Base-by-base conservation (phyloP, 306 rosid species). In the Parietaria judaica region DNA sequence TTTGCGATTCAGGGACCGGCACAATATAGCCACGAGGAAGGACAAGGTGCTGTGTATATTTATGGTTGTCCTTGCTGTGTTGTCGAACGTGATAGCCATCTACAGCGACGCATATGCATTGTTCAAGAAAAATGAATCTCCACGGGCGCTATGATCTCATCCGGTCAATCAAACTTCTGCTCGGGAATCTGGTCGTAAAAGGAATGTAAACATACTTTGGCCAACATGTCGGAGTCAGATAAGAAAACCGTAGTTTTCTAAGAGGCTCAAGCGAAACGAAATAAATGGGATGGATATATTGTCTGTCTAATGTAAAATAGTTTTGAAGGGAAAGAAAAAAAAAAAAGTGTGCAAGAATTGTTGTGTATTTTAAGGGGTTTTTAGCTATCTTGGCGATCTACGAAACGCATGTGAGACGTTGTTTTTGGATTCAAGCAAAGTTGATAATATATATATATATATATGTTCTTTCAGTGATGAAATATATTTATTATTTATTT, bases 31-130 rank as follows among this genome's bases (percentile, higher is more conserved):
- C 37, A 89, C 95, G 2, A 78, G 65, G 78, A 70, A 72, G 65
- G 95, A 89, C 76, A 89, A 79, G 78, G 76, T 82, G 63, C 59
- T 86, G 36, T 73, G 89, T 3, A 38, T 79, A 50, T n/a, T 82
- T 39, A 89, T 89, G 97, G 80, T 89, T 60, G 77, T 73, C 23
- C 78, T 89, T 8, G 89, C 95, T 35, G 87, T 86, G 51, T 78
- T 89, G 63, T 83, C 95, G 41, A 89, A 75, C 51, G 64, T 47
- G 51, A 76, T 89, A 76, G 97, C 97, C 63, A 84, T 89, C 69
- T 89, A 80, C 44, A 84, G 97, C 44, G 86, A 89, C 71, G 87
- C 95, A 67, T 75, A 71, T 79, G 70, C 83, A 52, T 60, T 86
- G 78, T 69, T 84, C 63, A 84, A 82, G 74, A 86, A 52, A 51